phyloP scores from a whole-genome alignment of 345 rosid species.

The Linum lewisii region DNA sequence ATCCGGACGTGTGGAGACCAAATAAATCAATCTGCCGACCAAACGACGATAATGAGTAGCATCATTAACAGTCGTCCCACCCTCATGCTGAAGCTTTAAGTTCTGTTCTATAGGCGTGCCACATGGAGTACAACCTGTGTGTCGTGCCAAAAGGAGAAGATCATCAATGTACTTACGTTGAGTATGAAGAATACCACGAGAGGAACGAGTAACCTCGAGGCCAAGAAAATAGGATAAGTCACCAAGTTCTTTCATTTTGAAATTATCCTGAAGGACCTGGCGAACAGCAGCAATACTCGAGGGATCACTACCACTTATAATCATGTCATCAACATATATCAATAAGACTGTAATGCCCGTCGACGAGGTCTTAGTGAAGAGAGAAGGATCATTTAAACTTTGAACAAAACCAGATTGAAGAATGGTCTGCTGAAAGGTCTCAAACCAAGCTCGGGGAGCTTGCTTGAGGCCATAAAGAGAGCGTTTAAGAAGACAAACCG shows the following conservation, averaged over 20 bases:
- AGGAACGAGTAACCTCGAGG: not conserved
- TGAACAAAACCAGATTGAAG: not conserved
- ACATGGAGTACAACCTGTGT: not conserved
- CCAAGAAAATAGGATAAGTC: not conserved
- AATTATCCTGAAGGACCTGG: not conserved
- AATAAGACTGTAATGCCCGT: not conserved
- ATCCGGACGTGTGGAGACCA: no score
- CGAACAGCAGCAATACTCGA: not conserved
- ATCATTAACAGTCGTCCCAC: no score
- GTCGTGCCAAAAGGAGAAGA: not conserved
- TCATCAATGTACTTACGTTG: not conserved
- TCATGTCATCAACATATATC: not conserved
- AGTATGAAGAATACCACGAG: not conserved
- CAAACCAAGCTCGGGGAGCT: not conserved
- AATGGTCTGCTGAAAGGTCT: not conserved
- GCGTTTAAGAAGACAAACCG: not conserved
- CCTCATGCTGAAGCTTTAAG: no score
- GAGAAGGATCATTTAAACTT: not conserved
- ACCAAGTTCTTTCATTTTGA: not conserved
- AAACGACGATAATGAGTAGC: no score
- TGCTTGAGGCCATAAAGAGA: not conserved
- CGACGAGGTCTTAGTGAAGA: no score
- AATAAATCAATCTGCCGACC: no score
- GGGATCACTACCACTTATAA: not conserved
- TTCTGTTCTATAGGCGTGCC: no score